Evolutionary conservation across 805 yeast genomes (phyloP), one percentile per base, ranked within the genome.

Genomic region (Pachysolen tannophilus): DNA sequence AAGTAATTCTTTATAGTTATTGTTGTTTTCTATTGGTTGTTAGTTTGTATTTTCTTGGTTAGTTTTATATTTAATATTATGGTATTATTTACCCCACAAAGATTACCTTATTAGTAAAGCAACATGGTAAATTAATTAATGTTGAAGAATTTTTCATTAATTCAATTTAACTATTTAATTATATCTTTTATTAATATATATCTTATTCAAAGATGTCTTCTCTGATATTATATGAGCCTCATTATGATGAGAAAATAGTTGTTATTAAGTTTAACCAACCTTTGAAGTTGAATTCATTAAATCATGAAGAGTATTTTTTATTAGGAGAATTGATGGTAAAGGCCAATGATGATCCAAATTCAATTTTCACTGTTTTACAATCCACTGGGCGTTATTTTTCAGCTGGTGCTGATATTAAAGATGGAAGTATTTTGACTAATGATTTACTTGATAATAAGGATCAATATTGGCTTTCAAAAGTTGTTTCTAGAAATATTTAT

Each of bases 341-440:
- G 40, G 87, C 94, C 0, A 78, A 82, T 39, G 52, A 59, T 5
- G 78, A 82, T 38, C 73, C 74, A 17, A 61, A 65, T 15, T 78
- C 90, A 1, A 49, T 69, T 6, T 67, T 75, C 17, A 86, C 95
- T 2, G 60, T 82, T 33, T 56, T 86, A 32, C 78, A 75, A 49
- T 67, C 86, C 23, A 64, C 81, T 0, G 95, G 95, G 1, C 65
- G 79, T 38, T 82, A 71, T 53, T 86, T 85, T 55, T 76, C 86
- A 18, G 82, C 94, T 6, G 96, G 96, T 18, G 96, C 95, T 15
- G 78, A 85, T 51, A 72, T 82, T 34, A 65, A 61, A 32, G 65
- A 59, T 28, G 50, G 42, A 34, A 28, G 21, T 11, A 6, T 33
- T n/a, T n/a, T 11, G 14, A 33, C 32, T 11, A 7, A 19, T 8